Conservation (phyloP, 2,329 filamentous ascomycete genomes). For the Pseudocercospora fuligena region DNA sequence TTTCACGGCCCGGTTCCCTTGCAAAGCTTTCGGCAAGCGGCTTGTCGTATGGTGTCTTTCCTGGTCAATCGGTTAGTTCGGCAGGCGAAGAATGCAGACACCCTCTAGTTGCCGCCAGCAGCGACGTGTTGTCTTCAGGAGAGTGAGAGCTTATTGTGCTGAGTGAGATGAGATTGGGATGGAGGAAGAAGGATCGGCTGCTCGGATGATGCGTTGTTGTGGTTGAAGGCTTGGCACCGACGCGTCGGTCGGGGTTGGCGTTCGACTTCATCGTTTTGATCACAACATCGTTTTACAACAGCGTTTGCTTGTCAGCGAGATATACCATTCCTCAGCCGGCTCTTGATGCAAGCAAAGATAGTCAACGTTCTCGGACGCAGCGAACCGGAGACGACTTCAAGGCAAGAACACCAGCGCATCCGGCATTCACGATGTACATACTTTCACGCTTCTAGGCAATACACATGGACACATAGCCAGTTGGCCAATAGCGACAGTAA, state of each 20-base stretch:
- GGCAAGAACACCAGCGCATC: too few relatives aligned
- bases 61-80: constrained; percentile 1
- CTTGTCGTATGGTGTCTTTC: background rate
- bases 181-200: background rate
- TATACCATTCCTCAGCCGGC: too few relatives aligned
- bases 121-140: background rate
- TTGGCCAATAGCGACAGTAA: background rate
- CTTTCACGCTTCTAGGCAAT: background rate
- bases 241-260: too few relatives aligned
- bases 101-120: background rate
- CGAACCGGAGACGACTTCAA: too few relatives aligned
- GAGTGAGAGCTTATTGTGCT: background rate
- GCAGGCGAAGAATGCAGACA: constrained; percentile 5
- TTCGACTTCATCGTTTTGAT: background rate
- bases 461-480: background rate
- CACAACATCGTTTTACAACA: background rate
- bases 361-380: too few relatives aligned
- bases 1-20: background rate
- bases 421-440: background rate
- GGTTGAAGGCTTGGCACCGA: background rate
- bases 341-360: too few relatives aligned
- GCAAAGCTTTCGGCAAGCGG: background rate
- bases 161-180: background rate
- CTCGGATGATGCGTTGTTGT: background rate
- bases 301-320: too few relatives aligned